A percentile compares a stretch with the other conserved stretches of the same genome.
These are phyloP conservation scores for Pseudogymnoascus sp. DNA, from an alignment of 2,329 filamentous ascomycete species.

Conservation along the genomic window DNA sequence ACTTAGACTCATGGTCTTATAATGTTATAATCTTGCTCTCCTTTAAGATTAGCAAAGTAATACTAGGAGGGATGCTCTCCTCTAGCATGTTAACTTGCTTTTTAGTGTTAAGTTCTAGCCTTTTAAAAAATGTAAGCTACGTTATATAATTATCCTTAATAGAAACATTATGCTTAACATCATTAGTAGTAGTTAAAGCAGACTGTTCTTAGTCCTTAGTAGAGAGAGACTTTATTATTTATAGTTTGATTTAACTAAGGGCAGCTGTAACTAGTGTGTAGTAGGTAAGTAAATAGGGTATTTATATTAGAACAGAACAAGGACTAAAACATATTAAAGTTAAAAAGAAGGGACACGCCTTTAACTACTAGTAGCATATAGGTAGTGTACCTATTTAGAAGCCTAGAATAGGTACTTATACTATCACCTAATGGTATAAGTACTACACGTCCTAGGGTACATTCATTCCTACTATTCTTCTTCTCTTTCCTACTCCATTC, in stretches of 20 bases:
- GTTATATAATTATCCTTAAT: background rate
- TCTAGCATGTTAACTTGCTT: background rate
- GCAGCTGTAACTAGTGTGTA: background rate
- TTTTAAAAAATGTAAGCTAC: background rate
- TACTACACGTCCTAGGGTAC: background rate
- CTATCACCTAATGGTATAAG: background rate
- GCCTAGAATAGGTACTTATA: background rate
- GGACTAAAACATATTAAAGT: background rate
- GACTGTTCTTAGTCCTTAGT: background rate
- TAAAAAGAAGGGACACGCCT: background rate
- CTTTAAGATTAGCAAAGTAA: background rate
- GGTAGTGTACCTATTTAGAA: background rate
- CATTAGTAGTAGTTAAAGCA: background rate
- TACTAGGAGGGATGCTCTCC: background rate
- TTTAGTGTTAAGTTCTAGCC: background rate
- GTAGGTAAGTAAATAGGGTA: background rate
- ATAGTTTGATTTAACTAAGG: background rate
- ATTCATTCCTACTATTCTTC: background rate
- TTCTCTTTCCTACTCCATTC: background rate
- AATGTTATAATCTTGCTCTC: background rate
- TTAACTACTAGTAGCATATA: background rate
- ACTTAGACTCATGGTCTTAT: background rate
- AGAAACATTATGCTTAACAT: background rate
- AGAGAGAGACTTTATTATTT: background rate
- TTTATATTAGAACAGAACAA: background rate